These are phyloP conservation scores for Auriscalpium orientale DNA, from an alignment of 768 basidiomycete species.

Conservation along the genomic window DNA sequence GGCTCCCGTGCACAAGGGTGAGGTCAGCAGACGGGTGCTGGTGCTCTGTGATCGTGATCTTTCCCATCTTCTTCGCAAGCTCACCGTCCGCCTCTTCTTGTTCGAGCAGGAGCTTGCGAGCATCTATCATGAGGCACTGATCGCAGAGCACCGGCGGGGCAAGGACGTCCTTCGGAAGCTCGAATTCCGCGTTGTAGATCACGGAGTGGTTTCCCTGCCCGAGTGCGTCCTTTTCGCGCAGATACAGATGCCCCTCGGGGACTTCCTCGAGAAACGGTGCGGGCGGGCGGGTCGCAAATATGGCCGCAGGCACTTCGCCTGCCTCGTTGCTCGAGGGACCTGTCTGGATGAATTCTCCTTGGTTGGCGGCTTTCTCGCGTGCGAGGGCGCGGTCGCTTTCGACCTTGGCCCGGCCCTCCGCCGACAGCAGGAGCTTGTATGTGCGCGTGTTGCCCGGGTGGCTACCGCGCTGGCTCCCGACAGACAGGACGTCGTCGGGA, in stretches of 20 bases:
- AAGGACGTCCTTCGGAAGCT: slow-evolving; percentile 32
- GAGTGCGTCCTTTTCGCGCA: slow-evolving; percentile 28
- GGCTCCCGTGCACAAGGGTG: background rate
- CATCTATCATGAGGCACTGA: background rate
- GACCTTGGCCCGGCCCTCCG: no score
- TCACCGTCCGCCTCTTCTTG: background rate
- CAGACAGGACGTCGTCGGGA: slow-evolving; percentile 3
- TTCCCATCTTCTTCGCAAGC: background rate
- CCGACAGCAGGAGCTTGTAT: no score
- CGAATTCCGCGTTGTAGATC: slow-evolving; percentile 44
- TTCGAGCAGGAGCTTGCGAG: background rate
- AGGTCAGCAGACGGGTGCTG: background rate
- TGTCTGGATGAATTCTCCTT: no score
- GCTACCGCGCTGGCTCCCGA: background rate
- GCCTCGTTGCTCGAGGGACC: background rate
- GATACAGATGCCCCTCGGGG: slow-evolving; percentile 37
- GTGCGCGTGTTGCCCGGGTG: no score
- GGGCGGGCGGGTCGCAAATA: background rate
- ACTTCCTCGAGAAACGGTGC: background rate
- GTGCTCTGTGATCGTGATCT: background rate
- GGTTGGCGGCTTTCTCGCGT: no score
- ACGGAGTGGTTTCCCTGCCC: slow-evolving; percentile 47
- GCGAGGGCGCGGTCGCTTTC: no score
- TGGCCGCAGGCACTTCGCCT: background rate
- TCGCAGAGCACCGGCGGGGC: slow-evolving; percentile 21